phyloP scores from a whole-genome alignment of 257 asterid genomes.

The Verbena officinalis region DNA sequence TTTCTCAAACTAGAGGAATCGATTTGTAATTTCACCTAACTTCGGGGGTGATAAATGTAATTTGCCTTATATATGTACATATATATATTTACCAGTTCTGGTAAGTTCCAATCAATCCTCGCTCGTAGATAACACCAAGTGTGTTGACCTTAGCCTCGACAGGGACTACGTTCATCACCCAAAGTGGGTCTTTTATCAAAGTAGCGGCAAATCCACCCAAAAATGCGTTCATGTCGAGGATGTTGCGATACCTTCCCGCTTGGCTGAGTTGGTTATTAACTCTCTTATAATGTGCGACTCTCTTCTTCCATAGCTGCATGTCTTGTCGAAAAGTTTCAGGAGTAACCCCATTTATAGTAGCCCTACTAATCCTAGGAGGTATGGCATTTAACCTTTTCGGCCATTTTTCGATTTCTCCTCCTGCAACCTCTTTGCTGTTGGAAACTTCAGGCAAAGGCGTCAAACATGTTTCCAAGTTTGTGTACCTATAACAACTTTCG shows the following conservation, averaged over 20 bases:
- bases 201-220: conserved; percentile 88
- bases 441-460: conserved; percentile 77
- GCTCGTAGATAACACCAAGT: conserved; percentile 72
- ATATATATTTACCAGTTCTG: conserved; percentile 95
- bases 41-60: too few species aligned
- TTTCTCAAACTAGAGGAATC: too few species aligned
- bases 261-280: conserved; percentile 61
- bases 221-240: conserved; percentile 83
- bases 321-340: conserved; percentile 45
- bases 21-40: too few species aligned
- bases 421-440: conserved; percentile 51
- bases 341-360: conserved; percentile 50
- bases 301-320: conserved; percentile 62
- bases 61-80: too few species aligned
- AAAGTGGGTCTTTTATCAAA: conserved; percentile 57
- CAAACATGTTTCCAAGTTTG: conserved; percentile 62
- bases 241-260: conserved; percentile 72
- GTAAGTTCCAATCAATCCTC: conserved; percentile 87
- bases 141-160: conserved; percentile 65
- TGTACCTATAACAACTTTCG: conserved; percentile 77
- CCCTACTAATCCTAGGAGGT: conserved; percentile 74
- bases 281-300: conserved; percentile 69
- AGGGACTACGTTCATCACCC: conserved; percentile 92
- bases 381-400: conserved; percentile 56
- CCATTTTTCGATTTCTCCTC: conserved; percentile 74